Evolutionary conservation across 768 basidiomycete species (phyloP).

Genomic region (Podaxis sp.): DNA sequence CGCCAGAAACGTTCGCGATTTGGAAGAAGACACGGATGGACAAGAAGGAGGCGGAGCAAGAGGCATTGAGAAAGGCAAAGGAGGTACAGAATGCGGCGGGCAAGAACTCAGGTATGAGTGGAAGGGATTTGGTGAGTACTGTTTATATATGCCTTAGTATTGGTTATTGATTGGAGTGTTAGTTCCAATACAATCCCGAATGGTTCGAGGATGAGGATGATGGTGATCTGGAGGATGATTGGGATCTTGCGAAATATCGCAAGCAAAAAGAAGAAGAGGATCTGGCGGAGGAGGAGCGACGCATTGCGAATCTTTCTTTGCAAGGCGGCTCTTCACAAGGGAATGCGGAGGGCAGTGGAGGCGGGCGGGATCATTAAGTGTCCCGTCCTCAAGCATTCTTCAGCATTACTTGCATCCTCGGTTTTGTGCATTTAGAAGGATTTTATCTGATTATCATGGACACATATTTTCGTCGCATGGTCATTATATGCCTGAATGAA

Average conservation of each 20-base stretch:
- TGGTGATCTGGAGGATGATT: conserved; percentile 49
- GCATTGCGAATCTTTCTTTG: conserved; percentile 48
- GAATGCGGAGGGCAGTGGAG: conserved; percentile 31
- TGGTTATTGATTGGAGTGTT: conserved; percentile 1
- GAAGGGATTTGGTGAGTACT: conserved; percentile 80
- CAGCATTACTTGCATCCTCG: conserved; percentile 1
- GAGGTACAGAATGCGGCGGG: conserved; percentile 80
- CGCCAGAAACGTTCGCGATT: conserved; percentile 82
- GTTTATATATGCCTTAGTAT: conserved; percentile 1
- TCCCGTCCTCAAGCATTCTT: neutral
- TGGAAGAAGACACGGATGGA: conserved; percentile 97
- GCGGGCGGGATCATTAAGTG: conserved; percentile 17
- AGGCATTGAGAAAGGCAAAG: conserved; percentile 81
- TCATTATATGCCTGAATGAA: conserved; percentile 17
- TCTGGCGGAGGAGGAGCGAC: conserved; percentile 47
- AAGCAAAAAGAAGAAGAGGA: conserved; percentile 63
- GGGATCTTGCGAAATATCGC: conserved; percentile 63
- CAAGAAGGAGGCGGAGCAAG: conserved; percentile 91
- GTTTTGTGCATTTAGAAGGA: neutral
- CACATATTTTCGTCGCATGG: neutral
- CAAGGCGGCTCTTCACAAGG: conserved; percentile 30
- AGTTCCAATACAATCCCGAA: conserved; percentile 96
- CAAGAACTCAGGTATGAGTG: conserved; percentile 92
- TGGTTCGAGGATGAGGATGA: conserved; percentile 85
- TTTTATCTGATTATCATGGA: neutral